phyloP scores from a whole-genome alignment of 2,329 filamentous ascomycete genomes.

The Elsinoe australis region DNA sequence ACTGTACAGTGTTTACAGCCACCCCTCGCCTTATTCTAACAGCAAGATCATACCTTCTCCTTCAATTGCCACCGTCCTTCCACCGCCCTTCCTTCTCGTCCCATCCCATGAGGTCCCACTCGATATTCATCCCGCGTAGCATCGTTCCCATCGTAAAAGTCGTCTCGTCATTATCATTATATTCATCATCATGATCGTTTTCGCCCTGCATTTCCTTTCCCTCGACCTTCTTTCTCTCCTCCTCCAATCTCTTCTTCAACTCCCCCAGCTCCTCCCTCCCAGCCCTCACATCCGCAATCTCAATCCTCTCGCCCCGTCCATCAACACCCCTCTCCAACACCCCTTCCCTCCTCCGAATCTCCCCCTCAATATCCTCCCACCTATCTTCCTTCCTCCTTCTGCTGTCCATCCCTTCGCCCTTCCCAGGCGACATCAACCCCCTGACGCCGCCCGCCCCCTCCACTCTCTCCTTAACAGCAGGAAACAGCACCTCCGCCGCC shows the following conservation, averaged over 20 bases:
- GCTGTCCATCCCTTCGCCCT: constrained; percentile 43
- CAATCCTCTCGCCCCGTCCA: constrained; percentile 29
- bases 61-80: constrained; percentile 26
- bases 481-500: constrained; percentile 62
- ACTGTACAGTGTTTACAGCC: no score
- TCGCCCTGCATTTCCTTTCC: constrained; percentile 31
- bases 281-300: constrained; percentile 37
- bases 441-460: constrained; percentile 55
- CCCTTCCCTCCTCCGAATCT: constrained; percentile 28
- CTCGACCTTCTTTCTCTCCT: constrained; percentile 35
- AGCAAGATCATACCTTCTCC: no score
- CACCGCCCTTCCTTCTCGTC: constrained; percentile 52
- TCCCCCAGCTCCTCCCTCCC: constrained; percentile 43
- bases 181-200: constrained; percentile 28
- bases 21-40: no score
- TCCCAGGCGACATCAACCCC: constrained; percentile 17
- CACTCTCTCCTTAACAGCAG: constrained; percentile 51
- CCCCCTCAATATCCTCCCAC: constrained; percentile 33
- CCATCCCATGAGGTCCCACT: constrained; percentile 55
- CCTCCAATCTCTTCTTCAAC: constrained; percentile 42
- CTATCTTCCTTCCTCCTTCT: constrained; percentile 24
- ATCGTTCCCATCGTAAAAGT: constrained; percentile 64
- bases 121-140: constrained; percentile 58
- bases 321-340: constrained; percentile 28
- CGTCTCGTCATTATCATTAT: constrained; percentile 41